Percentiles rank a stretch among this genome's conserved stretches.
Evolutionary conservation across 2,329 filamentous ascomycete genomes (phyloP).

Genomic region (Dactylonectria estremocensis): DNA sequence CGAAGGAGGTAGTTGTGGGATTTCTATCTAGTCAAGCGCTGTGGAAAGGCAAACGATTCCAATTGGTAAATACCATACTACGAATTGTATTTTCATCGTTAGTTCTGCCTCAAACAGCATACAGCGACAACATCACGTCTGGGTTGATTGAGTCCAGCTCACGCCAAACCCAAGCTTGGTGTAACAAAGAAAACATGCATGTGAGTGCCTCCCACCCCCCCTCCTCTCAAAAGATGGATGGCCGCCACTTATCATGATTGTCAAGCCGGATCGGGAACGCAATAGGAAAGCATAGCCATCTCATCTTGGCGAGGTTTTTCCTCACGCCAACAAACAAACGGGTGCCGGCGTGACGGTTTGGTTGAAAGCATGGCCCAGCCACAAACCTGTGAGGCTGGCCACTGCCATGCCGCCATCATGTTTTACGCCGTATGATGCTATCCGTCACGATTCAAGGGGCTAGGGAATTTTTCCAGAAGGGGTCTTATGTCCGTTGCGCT

Average conservation of each 20-base stretch:
- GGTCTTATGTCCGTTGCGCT: background rate
- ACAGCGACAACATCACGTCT: background rate
- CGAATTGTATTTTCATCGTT: background rate
- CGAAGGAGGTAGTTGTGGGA: too few species aligned
- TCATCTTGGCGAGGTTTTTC: background rate
- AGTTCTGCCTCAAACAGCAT: background rate
- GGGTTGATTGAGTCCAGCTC: background rate
- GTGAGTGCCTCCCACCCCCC: background rate
- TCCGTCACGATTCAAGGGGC: background rate
- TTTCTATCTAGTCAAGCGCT: too few species aligned
- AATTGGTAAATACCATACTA: background rate
- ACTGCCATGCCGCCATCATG: background rate
- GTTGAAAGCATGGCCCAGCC: background rate
- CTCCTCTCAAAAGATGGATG: background rate
- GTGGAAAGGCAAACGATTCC: background rate
- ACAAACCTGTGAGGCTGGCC: background rate
- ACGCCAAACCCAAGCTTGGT: too few species aligned
- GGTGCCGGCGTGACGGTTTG: background rate
- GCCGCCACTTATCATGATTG: background rate
- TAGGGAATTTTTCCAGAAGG: background rate
- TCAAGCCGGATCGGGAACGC: conserved; percentile 1
- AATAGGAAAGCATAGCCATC: background rate
- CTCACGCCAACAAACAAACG: background rate
- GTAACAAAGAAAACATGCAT: conserved; percentile 14
- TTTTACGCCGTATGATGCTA: background rate